Percentiles rank a stretch among this genome's conserved stretches.
Evolutionary conservation across 805 yeast species (phyloP).

Genomic region (Isabelozyma pseudorhagii): DNA sequence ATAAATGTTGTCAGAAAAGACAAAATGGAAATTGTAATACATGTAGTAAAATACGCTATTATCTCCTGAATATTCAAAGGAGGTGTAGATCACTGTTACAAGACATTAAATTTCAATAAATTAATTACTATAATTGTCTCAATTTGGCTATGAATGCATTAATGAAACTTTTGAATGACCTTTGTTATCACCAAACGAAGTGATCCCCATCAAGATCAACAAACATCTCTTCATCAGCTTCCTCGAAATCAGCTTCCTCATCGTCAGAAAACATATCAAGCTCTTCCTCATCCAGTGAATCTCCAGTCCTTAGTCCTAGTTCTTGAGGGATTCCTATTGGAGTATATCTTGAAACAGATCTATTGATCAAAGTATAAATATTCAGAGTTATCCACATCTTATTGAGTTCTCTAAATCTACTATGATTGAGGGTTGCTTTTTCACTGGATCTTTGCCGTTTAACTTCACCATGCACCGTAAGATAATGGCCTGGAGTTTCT

Average conservation of each 20-base stretch:
- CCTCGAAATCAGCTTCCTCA: slow-evolving; percentile 14
- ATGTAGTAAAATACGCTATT: too few relatives aligned
- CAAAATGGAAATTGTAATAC: too few relatives aligned
- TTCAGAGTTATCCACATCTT: slow-evolving; percentile 62
- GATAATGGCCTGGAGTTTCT: slow-evolving; percentile 62
- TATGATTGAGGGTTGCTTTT: slow-evolving; percentile 53
- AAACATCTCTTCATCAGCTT: slow-evolving; percentile 9
- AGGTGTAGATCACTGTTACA: too few relatives aligned
- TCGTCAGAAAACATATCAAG: slow-evolving; percentile 7
- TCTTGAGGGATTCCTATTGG: slow-evolving; percentile 1
- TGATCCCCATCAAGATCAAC: background rate
- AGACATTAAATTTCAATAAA: too few relatives aligned
- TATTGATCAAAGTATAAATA: slow-evolving; percentile 45
- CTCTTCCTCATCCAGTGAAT: slow-evolving; percentile 1
- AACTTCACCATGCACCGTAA: slow-evolving; percentile 74
- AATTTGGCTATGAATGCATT: too few relatives aligned
- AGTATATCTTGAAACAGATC: slow-evolving; percentile 17
- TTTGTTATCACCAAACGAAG: background rate
- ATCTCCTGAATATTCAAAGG: too few relatives aligned
- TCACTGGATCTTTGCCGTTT: slow-evolving; percentile 53
- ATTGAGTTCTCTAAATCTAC: slow-evolving; percentile 55
- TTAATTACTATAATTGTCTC: too few relatives aligned
- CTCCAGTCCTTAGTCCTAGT: background rate
- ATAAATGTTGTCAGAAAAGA: too few relatives aligned
- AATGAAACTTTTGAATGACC: too few relatives aligned